Evolutionary conservation across 2,329 filamentous ascomycete species (phyloP).

Genomic region (Curvularia verruculosa): DNA sequence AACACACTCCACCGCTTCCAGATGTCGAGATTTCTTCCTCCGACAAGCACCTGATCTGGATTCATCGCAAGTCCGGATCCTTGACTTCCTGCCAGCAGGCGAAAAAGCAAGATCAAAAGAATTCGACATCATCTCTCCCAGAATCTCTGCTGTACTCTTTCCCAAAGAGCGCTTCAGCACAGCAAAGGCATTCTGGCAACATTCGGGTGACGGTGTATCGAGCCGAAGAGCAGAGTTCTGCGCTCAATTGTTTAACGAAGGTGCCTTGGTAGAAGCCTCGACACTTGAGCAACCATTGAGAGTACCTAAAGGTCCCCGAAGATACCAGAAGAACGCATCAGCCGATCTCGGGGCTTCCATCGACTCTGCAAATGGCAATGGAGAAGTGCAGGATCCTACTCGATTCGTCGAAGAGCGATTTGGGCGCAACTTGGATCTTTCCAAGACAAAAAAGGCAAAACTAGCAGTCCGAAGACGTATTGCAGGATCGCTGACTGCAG

Average conservation of each 20-base stretch:
- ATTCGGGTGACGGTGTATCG: slow-evolving; percentile 89
- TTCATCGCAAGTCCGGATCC: slow-evolving; percentile 57
- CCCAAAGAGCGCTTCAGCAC: slow-evolving; percentile 68
- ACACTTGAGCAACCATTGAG: slow-evolving; percentile 48
- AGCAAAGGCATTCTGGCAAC: slow-evolving; percentile 97
- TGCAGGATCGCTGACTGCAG: slow-evolving; percentile 78
- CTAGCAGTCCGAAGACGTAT: slow-evolving; percentile 86
- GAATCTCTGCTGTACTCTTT: slow-evolving; percentile 67
- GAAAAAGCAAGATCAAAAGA: slow-evolving; percentile 58
- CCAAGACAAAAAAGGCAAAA: slow-evolving; percentile 80
- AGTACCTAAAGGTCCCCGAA: slow-evolving; percentile 71
- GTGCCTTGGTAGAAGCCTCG: slow-evolving; percentile 63
- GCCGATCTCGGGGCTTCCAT: slow-evolving; percentile 50
- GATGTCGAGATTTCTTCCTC: slow-evolving; percentile 76
- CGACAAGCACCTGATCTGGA: slow-evolving; percentile 62
- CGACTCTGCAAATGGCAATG: slow-evolving; percentile 26
- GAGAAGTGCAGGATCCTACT: slow-evolving; percentile 68
- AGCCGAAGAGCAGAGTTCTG: slow-evolving; percentile 92
- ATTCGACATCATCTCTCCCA: slow-evolving; percentile 53
- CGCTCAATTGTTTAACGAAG: slow-evolving; percentile 73
- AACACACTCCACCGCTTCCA: slow-evolving; percentile 68
- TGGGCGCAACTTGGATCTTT: slow-evolving; percentile 84
- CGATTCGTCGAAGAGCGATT: slow-evolving; percentile 93
- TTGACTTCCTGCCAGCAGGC: slow-evolving; percentile 69
- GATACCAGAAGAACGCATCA: slow-evolving; percentile 73